Base-by-base conservation (phyloP, 2,329 filamentous ascomycete genomes). In the Monilinia polystroma region DNA sequence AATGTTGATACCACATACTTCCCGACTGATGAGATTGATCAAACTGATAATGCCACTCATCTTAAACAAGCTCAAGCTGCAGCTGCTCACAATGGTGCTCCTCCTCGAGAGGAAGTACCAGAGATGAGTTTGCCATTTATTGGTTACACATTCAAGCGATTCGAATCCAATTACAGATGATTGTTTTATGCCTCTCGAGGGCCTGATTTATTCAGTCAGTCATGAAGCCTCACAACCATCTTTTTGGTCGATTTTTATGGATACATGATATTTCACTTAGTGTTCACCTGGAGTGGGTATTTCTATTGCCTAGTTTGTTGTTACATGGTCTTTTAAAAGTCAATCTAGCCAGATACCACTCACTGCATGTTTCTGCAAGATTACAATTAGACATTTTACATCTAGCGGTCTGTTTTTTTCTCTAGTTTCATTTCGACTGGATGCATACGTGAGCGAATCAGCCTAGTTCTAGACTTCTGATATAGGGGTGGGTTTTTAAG, bases 1-100 rank as follows among this genome's bases (percentile, higher is more conserved):
- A 95, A 95, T 78, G 90, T 97, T 74, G 95, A 99, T 77, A 97
- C 95, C 26, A 94, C 93, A 57, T 98, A 99, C 83, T 99, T 99
- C 87, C 95, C 95, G 12, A 97, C 93, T 63, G 95, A 99, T 76
- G 95, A 99, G 79, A 97, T 99, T 76, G 93, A 96, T 74, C 94
- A 98, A 82, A 94, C 93, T 66, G 93, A 97, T 78, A 97, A 93
- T 71, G 92, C 91, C 66, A 95, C 93, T 32, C 85, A 91, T 71
- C 85, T 97, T 75, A 91, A 92, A 77, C 71, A 70, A 79, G 92
- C 91, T 60, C 58, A 60, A 60, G 85, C 90, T 62, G 85, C 90
- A 68, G 84, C 88, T 74, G 87, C 87, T 63, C 84, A 84, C 72
- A 81, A 76, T 20, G 77, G 76, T 51, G 73, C 73, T 66, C 78